A percentile compares a stretch with the other conserved stretches of the same genome.
Evolutionary conservation across 2,329 filamentous ascomycete genomes (phyloP).

Genomic region (Paramyrothecium roridum): DNA sequence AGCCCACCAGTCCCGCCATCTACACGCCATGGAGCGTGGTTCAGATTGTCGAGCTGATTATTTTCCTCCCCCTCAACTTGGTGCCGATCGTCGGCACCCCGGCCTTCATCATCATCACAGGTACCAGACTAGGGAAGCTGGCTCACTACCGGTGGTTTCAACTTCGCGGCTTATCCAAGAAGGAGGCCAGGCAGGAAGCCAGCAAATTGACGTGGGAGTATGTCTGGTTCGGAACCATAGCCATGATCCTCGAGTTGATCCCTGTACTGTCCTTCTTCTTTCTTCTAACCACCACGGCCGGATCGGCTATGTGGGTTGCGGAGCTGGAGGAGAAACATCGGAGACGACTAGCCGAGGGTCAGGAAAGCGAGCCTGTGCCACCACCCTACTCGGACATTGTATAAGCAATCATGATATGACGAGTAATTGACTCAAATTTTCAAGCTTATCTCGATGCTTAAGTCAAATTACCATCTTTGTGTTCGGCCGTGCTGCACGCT

Average conservation of each 20-base stretch:
- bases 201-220: conserved; percentile 73
- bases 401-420: conserved; percentile 3
- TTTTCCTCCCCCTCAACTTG: conserved; percentile 80
- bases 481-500: neutral
- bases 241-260: conserved; percentile 81
- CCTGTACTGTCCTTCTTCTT: conserved; percentile 94
- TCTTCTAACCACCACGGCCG: conserved; percentile 79
- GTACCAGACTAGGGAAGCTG: conserved; percentile 81
- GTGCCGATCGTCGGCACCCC: conserved; percentile 80
- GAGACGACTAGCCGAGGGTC: conserved; percentile 9
- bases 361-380: conserved; percentile 11
- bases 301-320: conserved; percentile 82
- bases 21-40: conserved; percentile 87
- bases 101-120: conserved; percentile 83
- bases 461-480: neutral
- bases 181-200: conserved; percentile 70
- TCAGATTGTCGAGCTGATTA: conserved; percentile 83
- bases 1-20: conserved; percentile 70
- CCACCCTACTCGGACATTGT: conserved; percentile 24
- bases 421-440: neutral
- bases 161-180: conserved; percentile 69
- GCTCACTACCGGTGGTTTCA: conserved; percentile 91
- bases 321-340: conserved; percentile 64
- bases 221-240: conserved; percentile 87
- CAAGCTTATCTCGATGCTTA: neutral